These are phyloP conservation scores for Botrytis fabae DNA, from an alignment of 2,329 filamentous ascomycete genomes.

Conservation along the genomic window DNA sequence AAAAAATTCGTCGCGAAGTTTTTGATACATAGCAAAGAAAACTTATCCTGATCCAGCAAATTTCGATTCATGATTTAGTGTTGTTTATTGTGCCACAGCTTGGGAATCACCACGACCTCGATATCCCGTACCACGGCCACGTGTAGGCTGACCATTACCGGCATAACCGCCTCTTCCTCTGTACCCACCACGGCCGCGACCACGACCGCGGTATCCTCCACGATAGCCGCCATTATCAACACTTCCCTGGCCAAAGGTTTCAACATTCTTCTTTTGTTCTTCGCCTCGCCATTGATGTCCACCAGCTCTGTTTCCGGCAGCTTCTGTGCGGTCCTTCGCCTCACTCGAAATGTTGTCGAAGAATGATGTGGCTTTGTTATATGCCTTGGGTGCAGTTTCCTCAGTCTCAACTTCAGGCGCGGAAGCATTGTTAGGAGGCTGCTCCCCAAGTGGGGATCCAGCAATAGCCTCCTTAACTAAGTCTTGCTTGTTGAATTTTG, in stretches of 20 bases:
- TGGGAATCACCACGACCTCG: slow-evolving; percentile 37
- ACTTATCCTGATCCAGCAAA: slow-evolving; percentile 27
- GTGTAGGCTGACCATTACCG: slow-evolving; percentile 31
- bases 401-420: slow-evolving; percentile 40
- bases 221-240: slow-evolving; percentile 75
- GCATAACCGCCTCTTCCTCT: slow-evolving; percentile 35
- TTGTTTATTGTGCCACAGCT: slow-evolving; percentile 30
- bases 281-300: slow-evolving; percentile 88
- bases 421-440: slow-evolving; percentile 45
- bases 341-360: slow-evolving; percentile 99
- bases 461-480: slow-evolving; percentile 85
- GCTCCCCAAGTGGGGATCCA: slow-evolving; percentile 65
- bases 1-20: slow-evolving; percentile 33
- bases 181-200: slow-evolving; percentile 53
- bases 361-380: slow-evolving; percentile 89
- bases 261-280: slow-evolving; percentile 93
- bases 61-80: slow-evolving; percentile 5
- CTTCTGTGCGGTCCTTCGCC: slow-evolving; percentile 81
- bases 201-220: slow-evolving; percentile 76
- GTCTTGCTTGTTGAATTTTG: slow-evolving; percentile 85
- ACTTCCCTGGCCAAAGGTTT: slow-evolving; percentile 95
- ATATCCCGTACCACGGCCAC: slow-evolving; percentile 38
- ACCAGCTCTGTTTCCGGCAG: slow-evolving; percentile 64
- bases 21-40: slow-evolving; percentile 37
- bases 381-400: slow-evolving; percentile 52